These are phyloP conservation scores for Rhodotorula toruloides DNA, from an alignment of 768 basidiomycete species.

Conservation along the genomic window DNA sequence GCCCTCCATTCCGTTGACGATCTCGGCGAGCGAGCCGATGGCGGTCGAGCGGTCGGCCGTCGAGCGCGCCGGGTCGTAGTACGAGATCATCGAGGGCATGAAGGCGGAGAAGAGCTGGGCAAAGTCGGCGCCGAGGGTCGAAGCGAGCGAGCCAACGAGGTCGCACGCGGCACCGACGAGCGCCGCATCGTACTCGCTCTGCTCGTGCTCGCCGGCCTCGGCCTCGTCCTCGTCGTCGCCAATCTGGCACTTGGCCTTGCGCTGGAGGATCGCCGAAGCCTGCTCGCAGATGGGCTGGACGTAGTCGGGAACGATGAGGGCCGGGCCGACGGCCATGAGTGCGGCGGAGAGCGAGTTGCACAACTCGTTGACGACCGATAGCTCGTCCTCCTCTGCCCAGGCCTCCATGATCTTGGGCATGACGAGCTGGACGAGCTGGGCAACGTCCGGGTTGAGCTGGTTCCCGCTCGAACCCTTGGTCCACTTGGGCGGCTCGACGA, in stretches of 20 bases:
- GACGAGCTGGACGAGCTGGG: conserved; percentile 69
- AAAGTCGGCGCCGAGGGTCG: conserved; percentile 78
- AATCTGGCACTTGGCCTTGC: conserved; percentile 93
- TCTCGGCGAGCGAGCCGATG: conserved; percentile 89
- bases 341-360: conserved; percentile 87
- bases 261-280: conserved; percentile 77
- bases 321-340: conserved; percentile 84
- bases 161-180: conserved; percentile 90
- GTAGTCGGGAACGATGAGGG: conserved; percentile 63
- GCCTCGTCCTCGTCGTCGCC: conserved; percentile 67
- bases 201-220: conserved; percentile 62
- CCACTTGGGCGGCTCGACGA: conserved; percentile 79
- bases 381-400: conserved; percentile 95
- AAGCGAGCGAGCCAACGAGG: conserved; percentile 81
- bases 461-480: conserved; percentile 56
- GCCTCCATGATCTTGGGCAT: conserved; percentile 73
- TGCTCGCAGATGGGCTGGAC: conserved; percentile 73
- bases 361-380: conserved; percentile 74
- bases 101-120: conserved; percentile 74
- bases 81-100: conserved; percentile 82
- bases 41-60: conserved; percentile 86
- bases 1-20: conserved; percentile 81
- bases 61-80: conserved; percentile 82
- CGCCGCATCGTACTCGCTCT: conserved; percentile 93
- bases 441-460: conserved; percentile 53